Evolutionary conservation across 306 rosid genomes (phyloP).

Genomic region (Fragaria iinumae): DNA sequence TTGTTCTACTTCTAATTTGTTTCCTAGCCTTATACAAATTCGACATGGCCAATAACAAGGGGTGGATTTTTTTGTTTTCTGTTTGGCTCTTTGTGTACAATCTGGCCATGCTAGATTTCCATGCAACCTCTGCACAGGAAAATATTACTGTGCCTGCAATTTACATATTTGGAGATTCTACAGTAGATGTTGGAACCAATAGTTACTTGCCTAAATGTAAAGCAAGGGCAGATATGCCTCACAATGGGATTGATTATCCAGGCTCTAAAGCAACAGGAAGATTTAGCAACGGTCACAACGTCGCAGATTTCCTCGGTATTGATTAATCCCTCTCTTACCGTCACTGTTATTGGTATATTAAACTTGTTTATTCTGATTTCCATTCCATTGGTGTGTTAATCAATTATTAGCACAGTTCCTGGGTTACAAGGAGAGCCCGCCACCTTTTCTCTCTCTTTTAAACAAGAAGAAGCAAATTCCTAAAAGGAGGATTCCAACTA

Average conservation of each 20-base stretch:
- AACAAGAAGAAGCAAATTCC: not conserved
- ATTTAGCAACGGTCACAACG: slow-evolving; percentile 29
- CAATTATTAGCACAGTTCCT: slow-evolving; percentile 3
- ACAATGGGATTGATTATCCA: slow-evolving; percentile 25
- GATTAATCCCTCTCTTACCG: not conserved
- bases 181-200: slow-evolving; percentile 26
- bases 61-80: not conserved
- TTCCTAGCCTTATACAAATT: not conserved
- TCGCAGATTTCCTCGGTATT: slow-evolving; percentile 17
- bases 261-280: slow-evolving; percentile 22
- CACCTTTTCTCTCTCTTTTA: slow-evolving; percentile 23
- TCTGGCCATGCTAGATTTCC: not conserved
- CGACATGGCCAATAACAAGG: not conserved
- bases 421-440: slow-evolving; percentile 26
- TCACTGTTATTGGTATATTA: not conserved
- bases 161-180: slow-evolving; percentile 28
- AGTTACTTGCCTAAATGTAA: slow-evolving; percentile 5
- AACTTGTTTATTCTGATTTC: not conserved
- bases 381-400: not conserved
- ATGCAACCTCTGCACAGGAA: not conserved
- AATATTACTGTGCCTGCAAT: slow-evolving; percentile 8
- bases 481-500: not conserved
- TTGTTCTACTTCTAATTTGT: not conserved
- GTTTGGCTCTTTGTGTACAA: not conserved
- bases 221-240: slow-evolving; percentile 17